Percentiles rank a stretch among this genome's conserved stretches.
Conservation (phyloP, 345 rosid species). For the Aurinia saxatilis region DNA sequence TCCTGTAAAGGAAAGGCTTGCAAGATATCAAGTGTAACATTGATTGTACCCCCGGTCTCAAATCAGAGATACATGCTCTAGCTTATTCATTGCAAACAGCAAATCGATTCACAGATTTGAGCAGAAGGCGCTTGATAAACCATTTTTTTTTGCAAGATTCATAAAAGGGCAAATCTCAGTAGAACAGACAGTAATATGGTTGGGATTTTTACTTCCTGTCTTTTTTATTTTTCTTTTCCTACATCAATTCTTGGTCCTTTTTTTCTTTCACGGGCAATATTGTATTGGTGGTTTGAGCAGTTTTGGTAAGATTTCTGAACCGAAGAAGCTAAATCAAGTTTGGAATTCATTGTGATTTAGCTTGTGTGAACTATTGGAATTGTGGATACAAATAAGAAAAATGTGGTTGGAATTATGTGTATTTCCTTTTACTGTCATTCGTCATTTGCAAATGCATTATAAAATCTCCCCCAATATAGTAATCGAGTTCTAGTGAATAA, state of each 20-base stretch:
- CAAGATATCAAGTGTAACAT: conserved; percentile 63
- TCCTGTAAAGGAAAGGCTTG: conserved; percentile 75
- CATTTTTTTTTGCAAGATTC: conserved; percentile 18
- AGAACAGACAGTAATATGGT: conserved; percentile 1
- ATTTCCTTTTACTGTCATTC: background rate
- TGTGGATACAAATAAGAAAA: conserved; percentile 23
- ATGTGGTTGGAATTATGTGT: conserved; percentile 2
- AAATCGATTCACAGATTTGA: conserved; percentile 11
- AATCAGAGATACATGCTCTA: background rate
- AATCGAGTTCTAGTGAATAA: background rate
- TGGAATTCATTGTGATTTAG: background rate
- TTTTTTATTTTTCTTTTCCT: background rate
- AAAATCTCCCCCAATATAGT: background rate
- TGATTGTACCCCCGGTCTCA: conserved; percentile 5
- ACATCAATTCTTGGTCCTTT: conserved; percentile 4
- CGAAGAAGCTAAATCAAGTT: background rate
- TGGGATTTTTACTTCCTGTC: background rate
- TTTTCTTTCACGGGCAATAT: conserved; percentile 11
- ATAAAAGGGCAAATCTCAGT: conserved; percentile 11
- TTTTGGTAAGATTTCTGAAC: conserved; percentile 19
- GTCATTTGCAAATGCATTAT: background rate
- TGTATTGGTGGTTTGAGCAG: conserved; percentile 26
- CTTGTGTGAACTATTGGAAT: conserved; percentile 9
- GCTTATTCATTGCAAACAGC: conserved; percentile 7
- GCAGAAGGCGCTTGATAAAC: conserved; percentile 11